Evolutionary conservation across 164 flowering plant genomes (phyloP).

Genomic region (Nymphaea colorata): DNA sequence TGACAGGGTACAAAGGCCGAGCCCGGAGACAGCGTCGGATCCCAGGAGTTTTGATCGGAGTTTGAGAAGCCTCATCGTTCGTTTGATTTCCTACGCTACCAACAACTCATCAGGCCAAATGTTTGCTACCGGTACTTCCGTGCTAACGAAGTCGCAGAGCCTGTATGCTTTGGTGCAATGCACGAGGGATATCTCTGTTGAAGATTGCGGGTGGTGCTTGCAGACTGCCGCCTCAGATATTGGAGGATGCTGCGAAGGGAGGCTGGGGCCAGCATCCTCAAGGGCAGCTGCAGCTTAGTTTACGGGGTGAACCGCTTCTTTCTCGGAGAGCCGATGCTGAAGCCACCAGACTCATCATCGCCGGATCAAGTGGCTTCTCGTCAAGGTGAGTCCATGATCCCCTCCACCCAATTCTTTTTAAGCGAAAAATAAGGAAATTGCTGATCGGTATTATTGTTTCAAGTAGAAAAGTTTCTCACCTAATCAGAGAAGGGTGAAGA

Average conservation of each 20-base stretch:
- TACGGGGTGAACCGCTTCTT: not conserved
- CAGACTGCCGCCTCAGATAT: constrained; percentile 3
- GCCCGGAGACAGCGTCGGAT: constrained; percentile 3
- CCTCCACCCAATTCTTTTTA: not conserved
- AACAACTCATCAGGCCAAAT: not conserved
- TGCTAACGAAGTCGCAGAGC: not conserved
- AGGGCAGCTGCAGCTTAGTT: not conserved
- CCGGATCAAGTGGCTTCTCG: not conserved
- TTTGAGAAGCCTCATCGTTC: constrained; percentile 6
- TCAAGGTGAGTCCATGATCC: not conserved
- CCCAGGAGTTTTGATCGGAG: constrained; percentile 11
- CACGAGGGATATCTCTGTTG: constrained; percentile 15
- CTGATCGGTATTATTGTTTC: not conserved
- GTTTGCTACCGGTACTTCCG: constrained; percentile 14
- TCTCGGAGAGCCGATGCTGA: not conserved
- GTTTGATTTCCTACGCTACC: constrained; percentile 3
- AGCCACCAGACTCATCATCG: not conserved
- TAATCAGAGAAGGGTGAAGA: no score
- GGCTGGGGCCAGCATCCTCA: constrained; percentile 9
- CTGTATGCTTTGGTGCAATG: constrained; percentile 21
- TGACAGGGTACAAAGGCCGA: constrained; percentile 10
- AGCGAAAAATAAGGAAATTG: not conserved
- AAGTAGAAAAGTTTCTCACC: no score
- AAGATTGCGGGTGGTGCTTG: constrained; percentile 6
- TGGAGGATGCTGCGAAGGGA: constrained; percentile 16